A percentile compares a stretch with the other conserved stretches of the same genome.
These are phyloP conservation scores for Aphanomyces stellatus DNA, from an alignment of 352 stramenopile genomes.

Conservation along the genomic window DNA sequence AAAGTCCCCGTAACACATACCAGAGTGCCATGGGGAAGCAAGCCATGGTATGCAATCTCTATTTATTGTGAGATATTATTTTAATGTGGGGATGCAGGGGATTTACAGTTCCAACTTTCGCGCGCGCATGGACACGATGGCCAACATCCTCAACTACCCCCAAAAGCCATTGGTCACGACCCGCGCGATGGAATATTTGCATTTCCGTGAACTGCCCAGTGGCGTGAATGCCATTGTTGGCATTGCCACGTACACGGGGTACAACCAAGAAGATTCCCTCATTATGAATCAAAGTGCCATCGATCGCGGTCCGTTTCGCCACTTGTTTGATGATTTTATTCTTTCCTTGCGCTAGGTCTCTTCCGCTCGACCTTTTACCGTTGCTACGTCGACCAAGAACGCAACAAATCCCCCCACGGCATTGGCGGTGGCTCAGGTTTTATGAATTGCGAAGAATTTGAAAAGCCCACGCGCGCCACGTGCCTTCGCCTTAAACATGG, in stretches of 20 bases:
- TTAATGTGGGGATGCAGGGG: conserved; percentile 25
- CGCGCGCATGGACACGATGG: conserved; percentile 99
- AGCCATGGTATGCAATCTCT: conserved; percentile 81
- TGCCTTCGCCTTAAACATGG: conserved; percentile 92
- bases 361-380: conserved; percentile 99
- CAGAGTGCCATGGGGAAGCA: conserved; percentile 99
- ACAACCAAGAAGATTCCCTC: conserved; percentile 99
- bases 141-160: conserved; percentile 99
- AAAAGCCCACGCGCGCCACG: conserved; percentile 93
- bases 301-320: conserved; percentile 97
- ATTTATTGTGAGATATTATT: neutral
- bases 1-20: conserved; percentile 99
- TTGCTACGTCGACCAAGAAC: conserved; percentile 95
- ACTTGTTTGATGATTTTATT: no score
- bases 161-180: conserved; percentile 99
- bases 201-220: conserved; percentile 97
- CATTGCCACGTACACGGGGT: conserved; percentile 85
- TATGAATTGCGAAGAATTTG: conserved; percentile 88
- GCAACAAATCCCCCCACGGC: conserved; percentile 76
- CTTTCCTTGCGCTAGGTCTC: conserved; percentile 96
- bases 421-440: conserved; percentile 43
- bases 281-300: conserved; percentile 99
- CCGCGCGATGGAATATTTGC: conserved; percentile 98
- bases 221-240: conserved; percentile 96
- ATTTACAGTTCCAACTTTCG: conserved; percentile 99